Percentiles rank a stretch among this genome's conserved stretches.
Evolutionary conservation across 768 basidiomycete species (phyloP).

Genomic region (Podaxis sp.): DNA sequence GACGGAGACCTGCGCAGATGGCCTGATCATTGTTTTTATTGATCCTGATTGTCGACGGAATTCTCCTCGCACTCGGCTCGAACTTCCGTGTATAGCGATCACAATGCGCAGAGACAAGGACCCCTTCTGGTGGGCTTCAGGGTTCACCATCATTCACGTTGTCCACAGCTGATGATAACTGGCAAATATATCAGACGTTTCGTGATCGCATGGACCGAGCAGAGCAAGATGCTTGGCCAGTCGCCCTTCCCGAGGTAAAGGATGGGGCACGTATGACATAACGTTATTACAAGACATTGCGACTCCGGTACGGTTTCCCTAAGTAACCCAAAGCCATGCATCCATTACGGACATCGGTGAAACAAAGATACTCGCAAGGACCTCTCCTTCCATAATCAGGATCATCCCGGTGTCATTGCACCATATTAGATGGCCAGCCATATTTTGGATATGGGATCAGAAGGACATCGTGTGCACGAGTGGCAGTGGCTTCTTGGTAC

Average conservation of each 20-base stretch:
- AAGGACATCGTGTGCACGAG: not conserved
- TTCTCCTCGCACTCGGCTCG: not conserved
- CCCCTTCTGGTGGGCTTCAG: not conserved
- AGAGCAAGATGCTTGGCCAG: not conserved
- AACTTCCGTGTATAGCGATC: not conserved
- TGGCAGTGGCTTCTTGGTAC: not conserved
- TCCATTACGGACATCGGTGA: not conserved
- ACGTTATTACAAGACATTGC: not conserved
- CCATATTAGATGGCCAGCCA: not conserved
- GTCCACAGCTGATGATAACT: not conserved
- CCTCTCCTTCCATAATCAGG: not conserved
- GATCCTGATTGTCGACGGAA: not conserved
- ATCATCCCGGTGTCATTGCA: not conserved
- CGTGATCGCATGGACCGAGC: not conserved
- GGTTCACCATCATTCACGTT: not conserved
- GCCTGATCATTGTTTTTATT: not conserved
- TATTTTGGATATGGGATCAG: not conserved
- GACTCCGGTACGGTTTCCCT: not conserved
- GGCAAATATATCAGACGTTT: not conserved
- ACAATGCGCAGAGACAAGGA: not conserved
- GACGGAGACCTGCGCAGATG: not conserved
- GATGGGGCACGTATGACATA: not conserved
- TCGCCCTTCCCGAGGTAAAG: not conserved
- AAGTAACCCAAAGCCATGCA: not conserved
- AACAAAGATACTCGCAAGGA: not conserved